Evolutionary conservation across 257 asterid genomes (phyloP), one percentile per base, ranked within the genome.

Genomic region (Lycium ferocissimum): DNA sequence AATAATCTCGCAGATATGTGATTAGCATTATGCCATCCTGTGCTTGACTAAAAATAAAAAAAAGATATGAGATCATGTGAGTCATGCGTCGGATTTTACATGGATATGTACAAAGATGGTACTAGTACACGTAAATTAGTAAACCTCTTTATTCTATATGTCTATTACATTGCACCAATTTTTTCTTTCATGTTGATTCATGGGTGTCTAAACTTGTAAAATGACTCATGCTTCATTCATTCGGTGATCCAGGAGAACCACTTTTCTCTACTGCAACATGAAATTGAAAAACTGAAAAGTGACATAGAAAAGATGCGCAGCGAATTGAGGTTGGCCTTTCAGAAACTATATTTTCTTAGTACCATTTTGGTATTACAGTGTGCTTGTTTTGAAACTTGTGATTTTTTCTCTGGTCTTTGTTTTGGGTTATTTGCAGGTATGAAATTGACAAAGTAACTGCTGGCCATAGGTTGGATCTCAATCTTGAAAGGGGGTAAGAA

Each of bases 391-490:
- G 88, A 26, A 13, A 5, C 69, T 79, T 38, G 43, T 22, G 22
- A 6, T 22, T 26, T 76, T 76, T 76, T 26, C 63, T 53, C 47
- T 14, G 63, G 82, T 53, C 63, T 51, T 38, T 7, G 14, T 76
- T 76, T 22, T 26, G 69, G 69, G 84, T 86, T 88, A 84, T 14
- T 26, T 89, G 87, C 92, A 96, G 99, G 92, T 92, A 96, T 87
- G 99, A 96, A 91, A 90, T 96, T 20, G 98, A 96, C 88, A 94
- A 95, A 91, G 98, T 93, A 85, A 92, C 95, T 43, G 99, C 99
- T 70, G 98, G 98, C 81, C 98, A 93, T 86, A 97, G 98, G 67
- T 88, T 96, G 94, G 99, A 96, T 92, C 92, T 94, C 85, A 96
- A 95, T 86, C 98, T 96, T 56, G 99, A 96, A 90, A 91, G 94